Conservation (phyloP, 2,329 filamentous ascomycete species). For the Ascochyta koolunga region DNA sequence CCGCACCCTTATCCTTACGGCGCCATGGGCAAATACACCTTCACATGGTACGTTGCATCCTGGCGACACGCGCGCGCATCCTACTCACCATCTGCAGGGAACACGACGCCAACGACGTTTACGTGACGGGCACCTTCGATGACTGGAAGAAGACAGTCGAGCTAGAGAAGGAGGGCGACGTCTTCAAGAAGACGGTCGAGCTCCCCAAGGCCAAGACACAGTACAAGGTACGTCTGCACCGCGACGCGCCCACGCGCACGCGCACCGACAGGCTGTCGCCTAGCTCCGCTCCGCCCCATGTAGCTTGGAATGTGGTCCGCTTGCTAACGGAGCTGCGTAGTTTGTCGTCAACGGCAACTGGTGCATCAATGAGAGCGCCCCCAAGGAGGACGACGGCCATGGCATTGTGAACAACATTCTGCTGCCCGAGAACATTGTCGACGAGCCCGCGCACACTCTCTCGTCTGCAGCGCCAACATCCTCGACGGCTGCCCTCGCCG, state of each 20-base stretch:
- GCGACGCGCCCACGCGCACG: background rate
- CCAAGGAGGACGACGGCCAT: constrained; percentile 79
- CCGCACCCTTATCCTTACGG: constrained; percentile 25
- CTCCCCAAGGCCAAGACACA: constrained; percentile 76
- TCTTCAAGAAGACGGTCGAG: constrained; percentile 81
- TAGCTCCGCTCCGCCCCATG: constrained; percentile 2
- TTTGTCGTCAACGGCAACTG: constrained; percentile 95
- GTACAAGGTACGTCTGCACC: constrained; percentile 78
- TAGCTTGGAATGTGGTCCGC: constrained; percentile 6
- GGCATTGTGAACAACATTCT: constrained; percentile 95
- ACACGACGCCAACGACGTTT: constrained; percentile 82
- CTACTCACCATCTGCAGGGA: constrained; percentile 64
- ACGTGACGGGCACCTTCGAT: constrained; percentile 95
- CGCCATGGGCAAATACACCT: constrained; percentile 70
- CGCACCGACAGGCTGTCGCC: constrained; percentile 1
- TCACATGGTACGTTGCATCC: constrained; percentile 67
- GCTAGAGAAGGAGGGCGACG: constrained; percentile 73
- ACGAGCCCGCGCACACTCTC: constrained; percentile 60
- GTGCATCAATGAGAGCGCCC: constrained; percentile 80
- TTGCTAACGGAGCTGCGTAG: constrained; percentile 56
- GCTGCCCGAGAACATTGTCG: constrained; percentile 70
- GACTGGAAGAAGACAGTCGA: constrained; percentile 87
- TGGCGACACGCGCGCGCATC: constrained; percentile 5
- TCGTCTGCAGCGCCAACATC: constrained; percentile 73
- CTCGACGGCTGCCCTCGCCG: constrained; percentile 73